A percentile compares a stretch with the other conserved stretches of the same genome.
Evolutionary conservation across 2,329 filamentous ascomycete species (phyloP).

Genomic region (Trichoderma simmonsii): DNA sequence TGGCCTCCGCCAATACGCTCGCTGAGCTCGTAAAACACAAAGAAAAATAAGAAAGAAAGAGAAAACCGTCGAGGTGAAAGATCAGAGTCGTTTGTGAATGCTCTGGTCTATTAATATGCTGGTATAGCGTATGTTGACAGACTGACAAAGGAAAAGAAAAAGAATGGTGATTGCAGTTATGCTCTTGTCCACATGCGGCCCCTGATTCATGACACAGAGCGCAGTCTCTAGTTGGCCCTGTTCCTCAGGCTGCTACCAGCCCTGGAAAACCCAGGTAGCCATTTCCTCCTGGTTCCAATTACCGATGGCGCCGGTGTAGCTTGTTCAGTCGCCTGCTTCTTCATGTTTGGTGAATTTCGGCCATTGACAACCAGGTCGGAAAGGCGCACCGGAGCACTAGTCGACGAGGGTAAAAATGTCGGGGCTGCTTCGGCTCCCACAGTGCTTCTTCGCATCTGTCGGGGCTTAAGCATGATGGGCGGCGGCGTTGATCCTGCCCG

Average conservation of each 20-base stretch:
- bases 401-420: slow-evolving; percentile 21
- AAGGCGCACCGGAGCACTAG: slow-evolving; percentile 17
- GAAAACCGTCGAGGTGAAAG: slow-evolving; percentile 1
- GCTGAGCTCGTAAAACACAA: neutral
- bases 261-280: slow-evolving; percentile 35
- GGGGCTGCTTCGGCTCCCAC: slow-evolving; percentile 22
- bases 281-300: slow-evolving; percentile 35
- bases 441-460: slow-evolving; percentile 31
- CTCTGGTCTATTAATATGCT: slow-evolving; percentile 1
- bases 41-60: neutral
- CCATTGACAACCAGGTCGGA: neutral
- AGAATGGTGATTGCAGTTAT: neutral
- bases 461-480: slow-evolving; percentile 50
- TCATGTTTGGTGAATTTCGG: neutral
- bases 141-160: slow-evolving; percentile 1
- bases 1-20: neutral
- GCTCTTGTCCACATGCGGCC: neutral
- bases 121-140: slow-evolving; percentile 5
- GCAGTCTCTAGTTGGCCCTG: slow-evolving; percentile 26
- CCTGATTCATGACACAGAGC: slow-evolving; percentile 1
- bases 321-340: neutral
- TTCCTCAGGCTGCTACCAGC: slow-evolving; percentile 24
- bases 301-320: slow-evolving; percentile 20
- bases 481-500: slow-evolving; percentile 52
- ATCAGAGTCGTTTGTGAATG: neutral